These are phyloP conservation scores for Geotrichum cucujoidarum DNA, from an alignment of 1,139 yeast species.

Conservation along the genomic window DNA sequence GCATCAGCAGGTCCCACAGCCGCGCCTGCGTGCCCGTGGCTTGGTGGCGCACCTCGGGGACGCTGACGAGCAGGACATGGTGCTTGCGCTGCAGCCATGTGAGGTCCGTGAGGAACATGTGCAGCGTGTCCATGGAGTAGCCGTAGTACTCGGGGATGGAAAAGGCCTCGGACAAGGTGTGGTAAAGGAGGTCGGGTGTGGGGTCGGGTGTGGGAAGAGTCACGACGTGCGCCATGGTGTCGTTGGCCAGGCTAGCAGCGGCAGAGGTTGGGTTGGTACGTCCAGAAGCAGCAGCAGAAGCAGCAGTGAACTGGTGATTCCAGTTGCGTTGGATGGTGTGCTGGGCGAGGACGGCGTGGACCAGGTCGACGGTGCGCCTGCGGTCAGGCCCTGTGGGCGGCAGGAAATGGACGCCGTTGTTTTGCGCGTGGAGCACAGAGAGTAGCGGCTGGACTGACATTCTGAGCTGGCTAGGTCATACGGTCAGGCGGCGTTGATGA, in stretches of 20 bases:
- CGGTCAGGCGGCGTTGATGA: too few relatives aligned
- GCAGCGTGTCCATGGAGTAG: slow-evolving; percentile 10
- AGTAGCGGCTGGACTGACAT: background rate
- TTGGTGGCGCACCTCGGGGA: background rate
- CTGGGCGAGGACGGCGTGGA: slow-evolving; percentile 2
- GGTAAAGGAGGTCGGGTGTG: slow-evolving; percentile 3
- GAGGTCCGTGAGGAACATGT: slow-evolving; percentile 13
- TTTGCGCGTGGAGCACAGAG: slow-evolving; percentile 3
- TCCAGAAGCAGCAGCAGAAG: background rate
- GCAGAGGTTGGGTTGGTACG: background rate
- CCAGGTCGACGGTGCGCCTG: background rate
- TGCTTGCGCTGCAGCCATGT: slow-evolving; percentile 9
- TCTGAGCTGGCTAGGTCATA: background rate
- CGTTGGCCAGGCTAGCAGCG: too few relatives aligned
- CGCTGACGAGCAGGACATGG: slow-evolving; percentile 10
- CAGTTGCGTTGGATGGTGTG: slow-evolving; percentile 8
- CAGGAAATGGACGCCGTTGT: slow-evolving; percentile 11
- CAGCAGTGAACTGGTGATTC: background rate
- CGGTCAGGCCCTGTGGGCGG: slow-evolving; percentile 1
- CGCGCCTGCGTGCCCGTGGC: background rate
- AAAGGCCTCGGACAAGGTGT: slow-evolving; percentile 10
- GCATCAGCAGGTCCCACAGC: slow-evolving; percentile 8
- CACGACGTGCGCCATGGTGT: slow-evolving; percentile 7
- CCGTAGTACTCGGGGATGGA: slow-evolving; percentile 19
- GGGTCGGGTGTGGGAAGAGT: background rate